Percentiles rank a stretch among this genome's conserved stretches.
phyloP scores from a whole-genome alignment of 257 asterid genomes.

The Nemophila menziesii region DNA sequence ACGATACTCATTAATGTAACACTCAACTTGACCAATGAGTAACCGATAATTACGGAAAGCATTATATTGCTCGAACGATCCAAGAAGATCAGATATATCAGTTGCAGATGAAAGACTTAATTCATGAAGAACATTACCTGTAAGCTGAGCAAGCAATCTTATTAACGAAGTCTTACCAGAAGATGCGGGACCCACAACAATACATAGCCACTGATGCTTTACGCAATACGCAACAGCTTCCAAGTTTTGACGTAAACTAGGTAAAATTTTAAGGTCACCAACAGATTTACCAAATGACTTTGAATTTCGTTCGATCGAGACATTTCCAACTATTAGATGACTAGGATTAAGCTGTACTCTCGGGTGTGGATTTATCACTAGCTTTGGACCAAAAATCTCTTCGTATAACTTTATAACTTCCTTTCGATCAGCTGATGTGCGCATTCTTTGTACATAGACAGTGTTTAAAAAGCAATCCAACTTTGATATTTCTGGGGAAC shows the following conservation, averaged over 20 bases:
- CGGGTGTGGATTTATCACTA: conserved; percentile 48
- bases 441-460: conserved; percentile 90
- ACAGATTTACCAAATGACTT: conserved; percentile 36
- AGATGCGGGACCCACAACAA: conserved; percentile 82
- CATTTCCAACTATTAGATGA: conserved; percentile 41
- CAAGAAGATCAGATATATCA: conserved; percentile 91
- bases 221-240: conserved; percentile 69
- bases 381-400: conserved; percentile 53
- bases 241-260: conserved; percentile 52
- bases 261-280: conserved; percentile 52
- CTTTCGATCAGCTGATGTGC: conserved; percentile 60
- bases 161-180: conserved; percentile 85
- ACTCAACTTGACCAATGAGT: conserved; percentile 53
- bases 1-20: conserved; percentile 59
- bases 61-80: conserved; percentile 91
- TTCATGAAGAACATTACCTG: conserved; percentile 80
- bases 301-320: conserved; percentile 45
- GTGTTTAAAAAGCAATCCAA: conserved; percentile 66
- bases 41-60: conserved; percentile 66
- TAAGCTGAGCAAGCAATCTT: conserved; percentile 67
- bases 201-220: conserved; percentile 84
- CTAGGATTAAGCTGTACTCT: conserved; percentile 48
- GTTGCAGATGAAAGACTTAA: conserved; percentile 89
- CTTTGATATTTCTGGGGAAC: conserved; percentile 40
- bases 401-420: conserved; percentile 66